phyloP scores from a whole-genome alignment of 2,329 filamentous ascomycete genomes.

The Aaosphaeria arxii region DNA sequence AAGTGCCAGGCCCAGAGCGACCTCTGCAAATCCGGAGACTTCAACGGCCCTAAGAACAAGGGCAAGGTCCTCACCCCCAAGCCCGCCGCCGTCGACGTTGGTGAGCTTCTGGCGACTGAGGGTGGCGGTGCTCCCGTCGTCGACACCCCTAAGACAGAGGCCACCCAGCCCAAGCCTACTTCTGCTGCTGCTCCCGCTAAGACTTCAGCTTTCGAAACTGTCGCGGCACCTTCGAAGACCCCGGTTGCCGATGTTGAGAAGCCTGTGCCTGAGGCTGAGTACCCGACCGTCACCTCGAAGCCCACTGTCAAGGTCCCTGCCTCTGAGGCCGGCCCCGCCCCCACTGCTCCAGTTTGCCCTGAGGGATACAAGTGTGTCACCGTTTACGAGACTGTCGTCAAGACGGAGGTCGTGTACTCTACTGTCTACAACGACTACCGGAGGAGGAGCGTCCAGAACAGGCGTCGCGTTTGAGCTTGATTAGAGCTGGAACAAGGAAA shows the following conservation, averaged over 20 bases:
- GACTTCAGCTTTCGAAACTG: slow-evolving; percentile 2
- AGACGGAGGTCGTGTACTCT: slow-evolving; percentile 24
- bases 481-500: too few relatives aligned
- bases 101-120: slow-evolving; percentile 17
- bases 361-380: slow-evolving; percentile 22
- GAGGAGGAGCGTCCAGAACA: slow-evolving; percentile 6
- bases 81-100: slow-evolving; percentile 27
- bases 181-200: slow-evolving; percentile 1
- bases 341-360: slow-evolving; percentile 17
- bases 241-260: not conserved
- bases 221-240: not conserved
- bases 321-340: slow-evolving; percentile 14
- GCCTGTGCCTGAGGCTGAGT: not conserved
- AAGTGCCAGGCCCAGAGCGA: slow-evolving; percentile 55
- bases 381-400: slow-evolving; percentile 14
- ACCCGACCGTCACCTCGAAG: slow-evolving; percentile 5
- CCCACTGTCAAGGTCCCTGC: slow-evolving; percentile 11
- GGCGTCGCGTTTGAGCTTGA: slow-evolving; percentile 1
- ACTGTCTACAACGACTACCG: slow-evolving; percentile 17
- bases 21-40: slow-evolving; percentile 41
- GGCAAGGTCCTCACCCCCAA: slow-evolving; percentile 37
- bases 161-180: too few relatives aligned
- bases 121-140: slow-evolving; percentile 12
- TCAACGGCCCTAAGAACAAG: slow-evolving; percentile 43
- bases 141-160: slow-evolving; percentile 12